Conservation (phyloP, 2,329 filamentous ascomycete species). For the Coleophoma eucalyptorum region DNA sequence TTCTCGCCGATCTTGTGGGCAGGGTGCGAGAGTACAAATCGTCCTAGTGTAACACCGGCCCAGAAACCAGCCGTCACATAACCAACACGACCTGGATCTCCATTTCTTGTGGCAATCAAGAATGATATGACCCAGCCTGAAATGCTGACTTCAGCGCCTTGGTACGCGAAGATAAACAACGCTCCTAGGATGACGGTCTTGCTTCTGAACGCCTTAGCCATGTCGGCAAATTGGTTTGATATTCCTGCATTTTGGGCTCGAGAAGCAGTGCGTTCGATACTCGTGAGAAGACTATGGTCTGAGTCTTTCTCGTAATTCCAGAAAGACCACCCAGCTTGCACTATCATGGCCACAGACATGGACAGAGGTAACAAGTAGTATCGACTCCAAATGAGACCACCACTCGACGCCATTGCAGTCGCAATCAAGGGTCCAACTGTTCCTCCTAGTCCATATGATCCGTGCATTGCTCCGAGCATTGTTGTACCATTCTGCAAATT, state of each 20-base stretch:
- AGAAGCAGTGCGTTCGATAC: constrained; percentile 37
- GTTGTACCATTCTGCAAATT: constrained; percentile 49
- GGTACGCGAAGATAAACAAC: constrained; percentile 81
- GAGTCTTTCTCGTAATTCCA: constrained; percentile 63
- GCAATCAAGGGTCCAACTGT: constrained; percentile 67
- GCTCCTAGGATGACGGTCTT: constrained; percentile 66
- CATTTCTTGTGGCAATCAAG: constrained; percentile 68
- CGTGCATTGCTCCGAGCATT: constrained; percentile 61
- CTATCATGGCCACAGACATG: constrained; percentile 52
- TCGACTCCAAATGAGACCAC: constrained; percentile 58
- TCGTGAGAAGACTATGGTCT: constrained; percentile 33
- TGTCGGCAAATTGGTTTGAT: constrained; percentile 29
- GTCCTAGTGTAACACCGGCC: constrained; percentile 72
- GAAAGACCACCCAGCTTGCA: constrained; percentile 64
- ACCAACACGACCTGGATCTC: constrained; percentile 67
- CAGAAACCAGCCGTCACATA: constrained; percentile 74
- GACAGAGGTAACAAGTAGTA: constrained; percentile 69
- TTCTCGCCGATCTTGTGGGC: constrained; percentile 69
- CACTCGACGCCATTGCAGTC: constrained; percentile 63
- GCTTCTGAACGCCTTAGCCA: constrained; percentile 45
- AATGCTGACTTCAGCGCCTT: constrained; percentile 79
- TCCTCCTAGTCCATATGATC: constrained; percentile 63
- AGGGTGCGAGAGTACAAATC: constrained; percentile 66
- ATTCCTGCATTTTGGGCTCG: constrained; percentile 5
- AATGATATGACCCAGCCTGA: constrained; percentile 87